Base-by-base conservation (phyloP, 225 moss, liverwort and hornwort species). In the Bryoerythrophyllum caledonicum region DNA sequence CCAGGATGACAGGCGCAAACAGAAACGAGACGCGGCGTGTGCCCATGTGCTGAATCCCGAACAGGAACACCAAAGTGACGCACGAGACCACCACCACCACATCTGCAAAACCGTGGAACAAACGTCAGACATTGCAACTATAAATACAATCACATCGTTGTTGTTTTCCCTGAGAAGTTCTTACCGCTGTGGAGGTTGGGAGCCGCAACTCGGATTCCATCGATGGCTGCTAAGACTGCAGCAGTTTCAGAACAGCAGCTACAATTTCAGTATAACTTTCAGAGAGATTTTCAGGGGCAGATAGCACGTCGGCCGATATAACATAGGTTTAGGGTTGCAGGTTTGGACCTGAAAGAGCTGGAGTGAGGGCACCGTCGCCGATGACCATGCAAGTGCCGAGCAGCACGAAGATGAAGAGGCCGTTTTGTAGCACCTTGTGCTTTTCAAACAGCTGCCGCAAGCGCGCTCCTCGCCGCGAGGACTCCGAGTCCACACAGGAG, bases 341-440 rank as follows among this genome's bases (percentile, higher is more conserved):
- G 56, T 25, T 44, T 61, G 27, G 30, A 88, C 94, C 92, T 82
- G 94, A 90, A 59, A 94, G 89, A 37, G 86, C 83, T 43, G 94
- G 94, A 48, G 94, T 94, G 27, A 91, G 86, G 14, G 89, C 81
- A 25, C 94, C 94, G 76, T 94, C 94, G 4, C 94, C 92, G 21
- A 94, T 90, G 44, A 94, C 87, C 90, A 92, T 92, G 72, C 86
- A 86, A 38, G 90, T 92, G 10, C 92, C 94, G 25, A 94, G 74
- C 55, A 92, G 75, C 65, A 91, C 90, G n/a, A 90, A 56, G 26
- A 92, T 52, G 4, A 92, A 74, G 49, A 93, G 89, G 10, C 84
- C 91, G 1, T 72, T 81, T n/a, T 80, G 81, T 21, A 96, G 55
- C 53, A 21, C 63, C 35, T 60, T 63, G 65, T 90, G 78, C 53